A percentile compares a stretch with the other conserved stretches of the same genome.
phyloP scores from a whole-genome alignment of 2,329 filamentous ascomycete genomes.

The Epichloe glyceriae region DNA sequence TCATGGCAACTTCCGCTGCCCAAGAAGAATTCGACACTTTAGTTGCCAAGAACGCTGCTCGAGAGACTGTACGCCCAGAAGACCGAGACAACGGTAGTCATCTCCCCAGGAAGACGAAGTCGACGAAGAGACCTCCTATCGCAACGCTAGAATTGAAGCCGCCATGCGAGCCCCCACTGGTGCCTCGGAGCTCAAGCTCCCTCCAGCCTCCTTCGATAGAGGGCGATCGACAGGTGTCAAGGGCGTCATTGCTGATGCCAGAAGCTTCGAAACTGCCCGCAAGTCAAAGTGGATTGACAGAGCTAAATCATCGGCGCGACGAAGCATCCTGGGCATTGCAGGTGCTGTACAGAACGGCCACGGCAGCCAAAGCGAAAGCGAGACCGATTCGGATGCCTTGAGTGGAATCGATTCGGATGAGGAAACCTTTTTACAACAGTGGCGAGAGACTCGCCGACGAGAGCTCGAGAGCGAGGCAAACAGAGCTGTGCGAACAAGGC shows the following conservation, averaged over 20 bases:
- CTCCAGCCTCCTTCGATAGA: slow-evolving; percentile 48
- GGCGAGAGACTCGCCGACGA: slow-evolving; percentile 67
- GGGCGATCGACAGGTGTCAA: slow-evolving; percentile 70
- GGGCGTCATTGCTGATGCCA: slow-evolving; percentile 74
- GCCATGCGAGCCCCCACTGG: slow-evolving; percentile 51
- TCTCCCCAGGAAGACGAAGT: slow-evolving; percentile 38
- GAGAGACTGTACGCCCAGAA: slow-evolving; percentile 41
- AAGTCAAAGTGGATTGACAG: slow-evolving; percentile 40
- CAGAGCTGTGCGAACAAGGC: slow-evolving; percentile 44
- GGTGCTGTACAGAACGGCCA: slow-evolving; percentile 12
- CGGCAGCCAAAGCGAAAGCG: slow-evolving; percentile 26
- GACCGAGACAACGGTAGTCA: slow-evolving; percentile 36
- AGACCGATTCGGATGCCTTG: slow-evolving; percentile 30
- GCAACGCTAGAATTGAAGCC: slow-evolving; percentile 43
- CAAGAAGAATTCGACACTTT: slow-evolving; percentile 56
- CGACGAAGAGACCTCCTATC: slow-evolving; percentile 43
- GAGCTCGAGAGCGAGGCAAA: slow-evolving; percentile 58
- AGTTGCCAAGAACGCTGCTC: slow-evolving; percentile 40
- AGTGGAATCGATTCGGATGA: slow-evolving; percentile 50
- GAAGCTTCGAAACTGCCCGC: slow-evolving; percentile 59
- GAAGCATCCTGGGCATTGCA: slow-evolving; percentile 40
- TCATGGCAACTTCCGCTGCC: slow-evolving; percentile 47
- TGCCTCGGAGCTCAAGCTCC: slow-evolving; percentile 43
- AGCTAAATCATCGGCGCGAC: slow-evolving; percentile 37
- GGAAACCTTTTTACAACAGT: slow-evolving; percentile 68